Evolutionary conservation across 768 basidiomycete species (phyloP).

Genomic region (Arthromyces matolae): DNA sequence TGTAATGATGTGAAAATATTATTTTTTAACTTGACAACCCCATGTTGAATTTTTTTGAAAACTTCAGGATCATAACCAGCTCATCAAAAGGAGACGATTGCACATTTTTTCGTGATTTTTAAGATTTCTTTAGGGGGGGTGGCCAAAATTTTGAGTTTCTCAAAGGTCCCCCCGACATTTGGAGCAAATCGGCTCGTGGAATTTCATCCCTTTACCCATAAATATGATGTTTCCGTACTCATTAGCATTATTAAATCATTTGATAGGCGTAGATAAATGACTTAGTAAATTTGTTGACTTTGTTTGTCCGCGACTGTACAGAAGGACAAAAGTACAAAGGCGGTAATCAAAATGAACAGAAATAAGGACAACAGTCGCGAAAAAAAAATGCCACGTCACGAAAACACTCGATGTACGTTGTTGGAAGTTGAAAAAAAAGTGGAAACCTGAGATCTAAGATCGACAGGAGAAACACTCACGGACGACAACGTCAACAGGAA

Average conservation of each 20-base stretch:
- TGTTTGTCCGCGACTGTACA: slow-evolving; percentile 21
- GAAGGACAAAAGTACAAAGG: too few species aligned
- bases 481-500: too few species aligned
- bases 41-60: neutral
- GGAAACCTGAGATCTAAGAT: too few species aligned
- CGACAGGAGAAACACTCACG: too few species aligned
- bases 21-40: neutral
- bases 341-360: too few species aligned
- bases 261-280: neutral
- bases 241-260: neutral
- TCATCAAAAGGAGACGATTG: slow-evolving; percentile 18
- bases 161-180: neutral
- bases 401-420: too few species aligned
- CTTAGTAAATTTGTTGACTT: slow-evolving; percentile 7
- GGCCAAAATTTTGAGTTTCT: slow-evolving; percentile 15
- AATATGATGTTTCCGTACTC: neutral
- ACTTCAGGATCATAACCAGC: slow-evolving; percentile 7
- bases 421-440: too few species aligned
- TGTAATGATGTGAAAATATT: too few species aligned
- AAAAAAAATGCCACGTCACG: too few species aligned
- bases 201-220: neutral
- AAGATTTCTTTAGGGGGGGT: slow-evolving; percentile 14
- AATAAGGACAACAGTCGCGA: too few species aligned
- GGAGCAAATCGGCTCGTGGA: slow-evolving; percentile 14
- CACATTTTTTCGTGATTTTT: slow-evolving; percentile 20